These are phyloP conservation scores for Verticillium alfalfae DNA, from an alignment of 2,329 filamentous ascomycete genomes.

Conservation along the genomic window DNA sequence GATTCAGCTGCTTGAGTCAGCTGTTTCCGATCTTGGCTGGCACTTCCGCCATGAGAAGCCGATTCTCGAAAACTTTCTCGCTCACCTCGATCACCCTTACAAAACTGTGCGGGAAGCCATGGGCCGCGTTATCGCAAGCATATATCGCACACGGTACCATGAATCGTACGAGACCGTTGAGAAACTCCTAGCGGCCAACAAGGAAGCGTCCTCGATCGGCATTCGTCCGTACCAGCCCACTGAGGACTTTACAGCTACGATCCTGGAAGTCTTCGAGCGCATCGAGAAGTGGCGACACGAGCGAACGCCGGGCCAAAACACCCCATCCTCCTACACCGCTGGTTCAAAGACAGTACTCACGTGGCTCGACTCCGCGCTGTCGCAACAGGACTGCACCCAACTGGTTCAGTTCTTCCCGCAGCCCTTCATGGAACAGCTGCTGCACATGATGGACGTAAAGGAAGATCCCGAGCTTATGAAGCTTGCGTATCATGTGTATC, in stretches of 20 bases:
- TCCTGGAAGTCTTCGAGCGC: slow-evolving; percentile 69
- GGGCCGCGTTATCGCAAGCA: slow-evolving; percentile 79
- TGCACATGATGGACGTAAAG: slow-evolving; percentile 99
- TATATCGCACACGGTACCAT: slow-evolving; percentile 88
- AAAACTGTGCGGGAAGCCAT: slow-evolving; percentile 96
- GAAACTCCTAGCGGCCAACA: slow-evolving; percentile 72
- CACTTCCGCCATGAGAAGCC: slow-evolving; percentile 89
- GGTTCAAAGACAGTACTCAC: slow-evolving; percentile 93
- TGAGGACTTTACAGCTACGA: slow-evolving; percentile 65
- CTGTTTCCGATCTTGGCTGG: slow-evolving; percentile 86
- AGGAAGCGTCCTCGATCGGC: slow-evolving; percentile 73
- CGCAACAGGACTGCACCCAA: slow-evolving; percentile 87
- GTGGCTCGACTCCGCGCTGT: slow-evolving; percentile 89
- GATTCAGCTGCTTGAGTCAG: slow-evolving; percentile 82
- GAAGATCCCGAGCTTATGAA: slow-evolving; percentile 95
- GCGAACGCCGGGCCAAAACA: slow-evolving; percentile 81
- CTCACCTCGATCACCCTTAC: slow-evolving; percentile 93
- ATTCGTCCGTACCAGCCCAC: slow-evolving; percentile 76
- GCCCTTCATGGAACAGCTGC: slow-evolving; percentile 81
- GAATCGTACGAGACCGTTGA: slow-evolving; percentile 84
- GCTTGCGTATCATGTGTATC: slow-evolving; percentile 93
- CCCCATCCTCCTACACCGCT: slow-evolving; percentile 88
- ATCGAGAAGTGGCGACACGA: slow-evolving; percentile 86
- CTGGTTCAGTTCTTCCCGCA: slow-evolving; percentile 87
- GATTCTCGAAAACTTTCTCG: slow-evolving; percentile 82